Evolutionary conservation across 768 basidiomycete species (phyloP).

Genomic region (Leccinum subtestaceum): DNA sequence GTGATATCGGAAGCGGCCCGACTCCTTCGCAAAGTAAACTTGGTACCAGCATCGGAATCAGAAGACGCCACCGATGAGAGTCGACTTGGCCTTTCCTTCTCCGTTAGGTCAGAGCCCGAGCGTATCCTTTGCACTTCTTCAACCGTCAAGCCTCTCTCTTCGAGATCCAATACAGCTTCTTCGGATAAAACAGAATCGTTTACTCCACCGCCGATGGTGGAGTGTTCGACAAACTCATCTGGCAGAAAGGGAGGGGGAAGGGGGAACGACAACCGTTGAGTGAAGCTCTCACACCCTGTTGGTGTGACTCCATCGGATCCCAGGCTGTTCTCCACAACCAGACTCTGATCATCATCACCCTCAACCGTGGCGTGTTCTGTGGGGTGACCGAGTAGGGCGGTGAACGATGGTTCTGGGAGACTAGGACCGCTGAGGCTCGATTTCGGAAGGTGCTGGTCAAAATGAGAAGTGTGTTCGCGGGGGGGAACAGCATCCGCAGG

Average conservation of each 20-base stretch:
- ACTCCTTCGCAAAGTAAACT: conserved; percentile 16
- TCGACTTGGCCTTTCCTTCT: conserved; percentile 10
- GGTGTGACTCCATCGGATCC: neutral
- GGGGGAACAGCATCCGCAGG: neutral
- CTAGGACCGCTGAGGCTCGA: neutral
- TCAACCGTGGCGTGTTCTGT: neutral
- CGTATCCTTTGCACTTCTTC: conserved; percentile 2
- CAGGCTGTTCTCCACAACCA: neutral
- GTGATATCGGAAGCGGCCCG: conserved; percentile 33
- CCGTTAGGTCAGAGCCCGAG: conserved; percentile 14
- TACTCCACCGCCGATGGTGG: conserved; percentile 1
- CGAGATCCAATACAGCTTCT: neutral
- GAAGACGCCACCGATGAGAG: conserved; percentile 2
- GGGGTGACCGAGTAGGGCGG: neutral
- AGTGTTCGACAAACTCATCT: conserved; percentile 1
- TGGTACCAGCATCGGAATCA: neutral
- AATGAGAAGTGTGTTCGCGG: neutral
- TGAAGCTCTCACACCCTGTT: neutral
- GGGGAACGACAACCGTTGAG: conserved; percentile 21
- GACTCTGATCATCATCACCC: neutral
- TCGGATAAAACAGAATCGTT: neutral
- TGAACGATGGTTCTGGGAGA: neutral
- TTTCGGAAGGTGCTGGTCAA: neutral
- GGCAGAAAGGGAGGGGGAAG: conserved; percentile 13
- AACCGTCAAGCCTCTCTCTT: neutral